Evolutionary conservation across 306 rosid genomes (phyloP).

Genomic region (Herpetospermum pedunculosum): DNA sequence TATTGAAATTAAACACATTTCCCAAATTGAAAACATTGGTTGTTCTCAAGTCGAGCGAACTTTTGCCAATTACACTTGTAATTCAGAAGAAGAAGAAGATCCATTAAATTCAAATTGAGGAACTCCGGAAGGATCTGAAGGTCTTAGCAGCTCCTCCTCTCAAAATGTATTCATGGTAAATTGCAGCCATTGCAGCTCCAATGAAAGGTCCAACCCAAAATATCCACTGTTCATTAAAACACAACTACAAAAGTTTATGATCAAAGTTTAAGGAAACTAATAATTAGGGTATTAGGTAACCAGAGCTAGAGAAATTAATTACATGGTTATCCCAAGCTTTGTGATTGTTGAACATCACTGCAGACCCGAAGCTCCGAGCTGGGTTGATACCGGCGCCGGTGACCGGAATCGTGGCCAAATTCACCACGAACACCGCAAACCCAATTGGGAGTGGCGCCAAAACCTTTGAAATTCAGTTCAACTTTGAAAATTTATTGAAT

Average conservation of each 20-base stretch:
- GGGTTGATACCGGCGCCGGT: constrained; percentile 24
- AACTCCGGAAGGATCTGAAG: neutral
- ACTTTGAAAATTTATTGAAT: too few relatives aligned
- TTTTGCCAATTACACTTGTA: neutral
- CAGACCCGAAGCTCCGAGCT: constrained; percentile 21
- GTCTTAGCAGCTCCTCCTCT: constrained; percentile 14
- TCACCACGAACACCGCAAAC: constrained; percentile 20
- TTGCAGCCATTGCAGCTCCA: constrained; percentile 50
- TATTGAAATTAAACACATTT: neutral
- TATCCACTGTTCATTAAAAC: constrained; percentile 25
- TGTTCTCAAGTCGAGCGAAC: too few relatives aligned
- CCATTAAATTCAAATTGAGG: neutral
- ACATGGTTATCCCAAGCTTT: constrained; percentile 21
- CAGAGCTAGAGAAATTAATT: neutral
- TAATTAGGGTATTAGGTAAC: neutral
- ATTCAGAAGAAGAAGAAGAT: neutral
- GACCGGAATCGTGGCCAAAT: constrained; percentile 20
- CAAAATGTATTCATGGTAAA: constrained; percentile 27
- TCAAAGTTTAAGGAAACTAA: neutral
- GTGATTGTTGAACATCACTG: constrained; percentile 3
- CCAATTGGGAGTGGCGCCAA: constrained; percentile 24
- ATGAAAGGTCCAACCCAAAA: constrained; percentile 52
- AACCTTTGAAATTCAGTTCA: constrained; percentile 11
- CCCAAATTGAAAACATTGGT: neutral
- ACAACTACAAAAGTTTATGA: neutral